These are phyloP conservation scores for Glycine tomentella DNA, from an alignment of 306 rosid species.

Conservation along the genomic window DNA sequence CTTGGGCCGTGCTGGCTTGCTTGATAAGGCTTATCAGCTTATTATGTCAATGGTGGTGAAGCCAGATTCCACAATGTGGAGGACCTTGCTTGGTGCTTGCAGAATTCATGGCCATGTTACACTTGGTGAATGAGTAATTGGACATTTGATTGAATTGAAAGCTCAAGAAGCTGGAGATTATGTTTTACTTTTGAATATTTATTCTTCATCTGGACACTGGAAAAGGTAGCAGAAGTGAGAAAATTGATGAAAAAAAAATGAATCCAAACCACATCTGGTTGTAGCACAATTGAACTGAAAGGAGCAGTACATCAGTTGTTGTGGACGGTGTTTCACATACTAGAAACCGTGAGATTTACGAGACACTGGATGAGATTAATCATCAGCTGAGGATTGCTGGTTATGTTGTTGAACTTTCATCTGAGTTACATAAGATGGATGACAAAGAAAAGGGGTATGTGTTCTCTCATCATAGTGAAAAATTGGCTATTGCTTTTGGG, in stretches of 20 bases:
- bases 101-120: constrained; percentile 69
- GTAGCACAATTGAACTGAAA: constrained; percentile 81
- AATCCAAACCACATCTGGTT: constrained; percentile 80
- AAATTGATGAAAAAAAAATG: constrained; percentile 70
- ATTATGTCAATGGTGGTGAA: constrained; percentile 68
- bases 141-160: constrained; percentile 76
- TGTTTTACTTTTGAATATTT: constrained; percentile 73
- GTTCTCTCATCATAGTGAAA: constrained; percentile 85
- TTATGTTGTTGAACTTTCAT: constrained; percentile 71
- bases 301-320: constrained; percentile 72
- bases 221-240: constrained; percentile 80
- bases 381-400: constrained; percentile 91
- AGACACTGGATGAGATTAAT: constrained; percentile 77
- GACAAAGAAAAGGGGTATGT: constrained; percentile 60
- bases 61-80: constrained; percentile 78
- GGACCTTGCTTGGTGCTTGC: constrained; percentile 87
- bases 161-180: constrained; percentile 94
- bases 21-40: constrained; percentile 75
- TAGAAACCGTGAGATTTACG: constrained; percentile 63
- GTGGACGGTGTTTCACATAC: constrained; percentile 79
- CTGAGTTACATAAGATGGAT: constrained; percentile 76
- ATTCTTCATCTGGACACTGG: constrained; percentile 86
- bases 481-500: constrained; percentile 84
- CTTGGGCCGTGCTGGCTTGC: constrained; percentile 80
- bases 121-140: constrained; percentile 75